Conservation (phyloP, 2,329 filamentous ascomycete genomes). For the Claviceps africana region DNA sequence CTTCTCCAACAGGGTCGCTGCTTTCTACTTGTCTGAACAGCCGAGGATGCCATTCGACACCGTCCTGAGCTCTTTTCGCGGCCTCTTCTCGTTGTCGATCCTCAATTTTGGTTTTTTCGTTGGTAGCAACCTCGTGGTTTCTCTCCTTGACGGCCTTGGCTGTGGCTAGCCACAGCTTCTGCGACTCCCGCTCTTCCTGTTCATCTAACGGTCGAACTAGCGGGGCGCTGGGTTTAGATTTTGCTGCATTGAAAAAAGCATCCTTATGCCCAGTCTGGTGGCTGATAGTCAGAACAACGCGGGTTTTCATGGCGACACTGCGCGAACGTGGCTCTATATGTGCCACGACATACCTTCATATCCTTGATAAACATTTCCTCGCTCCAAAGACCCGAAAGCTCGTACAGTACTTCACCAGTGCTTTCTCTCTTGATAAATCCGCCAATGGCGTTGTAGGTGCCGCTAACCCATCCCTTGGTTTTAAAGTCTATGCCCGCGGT, state of each 20-base stretch:
- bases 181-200: conserved; percentile 81
- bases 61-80: conserved; percentile 60
- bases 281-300: neutral
- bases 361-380: conserved; percentile 91
- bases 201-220: conserved; percentile 64
- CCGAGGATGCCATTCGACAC: conserved; percentile 74
- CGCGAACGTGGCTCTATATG: neutral
- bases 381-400: conserved; percentile 85
- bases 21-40: conserved; percentile 67
- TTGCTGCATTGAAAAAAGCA: conserved; percentile 74
- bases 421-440: conserved; percentile 80
- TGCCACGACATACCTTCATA: conserved; percentile 42
- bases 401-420: conserved; percentile 76
- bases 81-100: conserved; percentile 85
- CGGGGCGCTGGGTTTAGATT: conserved; percentile 63
- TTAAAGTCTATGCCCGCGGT: conserved; percentile 94
- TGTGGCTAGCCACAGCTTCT: conserved; percentile 72
- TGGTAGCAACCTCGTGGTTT: conserved; percentile 80
- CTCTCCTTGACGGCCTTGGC: conserved; percentile 67
- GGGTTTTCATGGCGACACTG: neutral
- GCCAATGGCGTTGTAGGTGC: conserved; percentile 91
- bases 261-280: conserved; percentile 77
- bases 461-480: conserved; percentile 92
- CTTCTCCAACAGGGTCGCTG: conserved; percentile 73
- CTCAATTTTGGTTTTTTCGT: conserved; percentile 93